Base-by-base conservation (phyloP, 2,329 filamentous ascomycete species). In the Fusarium nurragi region DNA sequence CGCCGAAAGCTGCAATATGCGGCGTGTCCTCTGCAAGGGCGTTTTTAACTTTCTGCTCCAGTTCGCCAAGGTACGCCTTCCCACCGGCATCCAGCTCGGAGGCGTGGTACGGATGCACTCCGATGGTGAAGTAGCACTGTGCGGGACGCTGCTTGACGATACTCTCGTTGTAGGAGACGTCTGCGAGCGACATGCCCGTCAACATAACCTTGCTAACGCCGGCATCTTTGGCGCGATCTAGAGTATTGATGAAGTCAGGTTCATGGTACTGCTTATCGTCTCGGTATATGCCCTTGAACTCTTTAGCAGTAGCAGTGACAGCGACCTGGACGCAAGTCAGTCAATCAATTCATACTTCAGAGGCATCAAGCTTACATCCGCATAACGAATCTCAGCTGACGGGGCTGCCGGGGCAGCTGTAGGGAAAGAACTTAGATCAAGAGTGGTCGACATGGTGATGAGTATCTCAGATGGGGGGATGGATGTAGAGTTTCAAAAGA, bases 61-160 rank as follows among this genome's bases (percentile, higher is more conserved):
- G 39, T 23, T 69, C 58, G 11, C 50, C 51, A 12, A 72, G 54
- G 28, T 72, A 70, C 11, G 65, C 40, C 43, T 70, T 60, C 4
- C 71, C 70, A 21, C 70, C 70, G 10, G 67, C 54, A 8, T 79
- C 78, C 1, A 81, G 77, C 54, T 83, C 80, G 0, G 68, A 68
- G 0, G 80, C 82, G 44, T 85, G 80, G 53, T 85, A 84, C 0
- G 82, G 82, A 54, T 84, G 83, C 5, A 84, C 75, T 2, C 83
- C 82, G 11, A 84, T 74, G 3, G 82, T 84, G 54, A 82, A 70
- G 12, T 74, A 79, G 58, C 80, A 82, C 28, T 73, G 71, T 4
- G 57, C 39, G 4, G 73, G 75, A 2, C 70, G 73, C 3, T 70
- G 70, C 40, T 64, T 52, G 11, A 72, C 74, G 25, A 77, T 72